Base-by-base conservation (phyloP, 805 yeast species). In the Nakazawaea peltata region DNA sequence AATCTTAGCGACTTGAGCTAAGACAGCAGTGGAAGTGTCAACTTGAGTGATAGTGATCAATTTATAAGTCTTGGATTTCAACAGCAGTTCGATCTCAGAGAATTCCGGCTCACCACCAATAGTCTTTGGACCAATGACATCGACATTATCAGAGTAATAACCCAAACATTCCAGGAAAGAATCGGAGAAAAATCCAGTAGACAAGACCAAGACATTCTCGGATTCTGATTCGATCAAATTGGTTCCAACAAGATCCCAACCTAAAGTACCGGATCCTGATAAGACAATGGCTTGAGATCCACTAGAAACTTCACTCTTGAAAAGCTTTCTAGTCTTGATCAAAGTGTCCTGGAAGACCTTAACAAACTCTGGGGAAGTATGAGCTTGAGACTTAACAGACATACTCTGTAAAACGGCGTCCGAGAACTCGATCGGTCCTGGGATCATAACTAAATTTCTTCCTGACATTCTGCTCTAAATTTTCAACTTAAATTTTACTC, bases 1-100 rank as follows among this genome's bases (percentile, higher is more conserved):
- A 39, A 87, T 67, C 13, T 65, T 62, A 51, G 73, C 65, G 43
- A 90, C 77, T 50, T 83, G 81, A 30, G 78, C 65, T 27, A 87
- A 72, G 28, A 90, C 95, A n/a, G 95, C 94, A 24, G 97, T 86
- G 2, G 96, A 86, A 30, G 97, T 92, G 58, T 92, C 98, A 26
- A 92, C 96, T 49, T 90, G 97, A 28, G 97, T 90, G 49, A 88
- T 71, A 32, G 95, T 85, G 47, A 90, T 69, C 35, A 83, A 70
- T 43, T 71, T 55, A 64, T 81, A 90, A 41, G 63, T 58, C 34
- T 67, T 65, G 7, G 56, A 37, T 40, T 58, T 51, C 54, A 88
- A 67, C 39, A 75, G 70, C 9, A 61, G 53, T 52, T 77, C 81
- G 29, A 88, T 61, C 32, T 63, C 56, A 2, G 58, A 68, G 17